Evolutionary conservation across 2,329 filamentous ascomycete genomes (phyloP).

Genomic region (Exophiala dermatitidis): DNA sequence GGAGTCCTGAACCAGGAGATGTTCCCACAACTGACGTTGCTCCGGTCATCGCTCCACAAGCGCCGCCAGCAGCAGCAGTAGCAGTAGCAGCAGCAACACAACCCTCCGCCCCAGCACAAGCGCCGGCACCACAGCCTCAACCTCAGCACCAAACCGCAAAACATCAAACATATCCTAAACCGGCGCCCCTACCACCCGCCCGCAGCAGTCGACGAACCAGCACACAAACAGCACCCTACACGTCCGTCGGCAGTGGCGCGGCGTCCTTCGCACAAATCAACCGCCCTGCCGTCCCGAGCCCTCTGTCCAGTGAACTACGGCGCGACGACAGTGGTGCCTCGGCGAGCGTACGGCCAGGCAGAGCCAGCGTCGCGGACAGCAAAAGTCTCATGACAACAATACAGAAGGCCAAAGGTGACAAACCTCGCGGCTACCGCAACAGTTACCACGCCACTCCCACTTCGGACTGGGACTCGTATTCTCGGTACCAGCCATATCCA

Average conservation of each 20-base stretch:
- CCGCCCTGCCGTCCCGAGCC: slow-evolving; percentile 15
- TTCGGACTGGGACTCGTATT: not conserved
- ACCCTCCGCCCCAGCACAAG: not conserved
- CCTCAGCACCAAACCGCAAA: too few species aligned
- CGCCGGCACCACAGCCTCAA: too few species aligned
- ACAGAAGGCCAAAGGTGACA: too few species aligned
- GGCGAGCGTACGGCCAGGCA: not conserved
- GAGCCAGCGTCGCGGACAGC: slow-evolving; percentile 5
- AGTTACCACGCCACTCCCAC: not conserved
- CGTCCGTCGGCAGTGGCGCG: slow-evolving; percentile 4
- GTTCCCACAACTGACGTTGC: too few species aligned
- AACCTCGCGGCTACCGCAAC: not conserved
- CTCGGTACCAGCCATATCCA: not conserved
- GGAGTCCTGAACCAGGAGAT: too few species aligned
- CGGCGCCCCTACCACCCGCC: not conserved
- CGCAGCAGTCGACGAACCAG: slow-evolving; percentile 13
- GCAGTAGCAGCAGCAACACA: not conserved
- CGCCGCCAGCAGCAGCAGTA: too few species aligned
- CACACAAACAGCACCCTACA: slow-evolving; percentile 14
- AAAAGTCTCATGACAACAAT: not conserved
- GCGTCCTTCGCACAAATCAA: slow-evolving; percentile 13
- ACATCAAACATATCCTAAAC: too few species aligned
- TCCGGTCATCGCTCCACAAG: too few species aligned
- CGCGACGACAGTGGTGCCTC: slow-evolving; percentile 1
- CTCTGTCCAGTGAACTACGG: slow-evolving; percentile 17